Evolutionary conservation across 75 land plant genomes (phyloP).

Genomic region (Chamaecyparis obtusa): DNA sequence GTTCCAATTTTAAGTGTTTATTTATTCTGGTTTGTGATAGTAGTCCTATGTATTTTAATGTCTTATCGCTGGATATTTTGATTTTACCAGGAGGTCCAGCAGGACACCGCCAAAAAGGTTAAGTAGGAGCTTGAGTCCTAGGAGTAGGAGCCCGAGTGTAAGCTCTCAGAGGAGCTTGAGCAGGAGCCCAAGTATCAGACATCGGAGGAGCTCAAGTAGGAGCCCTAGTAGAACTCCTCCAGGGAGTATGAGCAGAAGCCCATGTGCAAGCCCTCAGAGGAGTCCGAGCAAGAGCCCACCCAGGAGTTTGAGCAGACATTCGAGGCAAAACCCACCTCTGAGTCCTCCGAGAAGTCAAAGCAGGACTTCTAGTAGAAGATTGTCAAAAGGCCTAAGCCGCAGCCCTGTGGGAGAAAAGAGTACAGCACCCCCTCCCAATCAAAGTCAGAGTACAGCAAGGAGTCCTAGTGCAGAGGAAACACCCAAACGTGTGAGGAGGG

Average conservation of each 20-base stretch:
- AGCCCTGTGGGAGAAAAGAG: constrained; percentile 49
- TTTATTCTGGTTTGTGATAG: neutral
- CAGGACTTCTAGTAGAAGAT: constrained; percentile 33
- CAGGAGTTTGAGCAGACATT: constrained; percentile 40
- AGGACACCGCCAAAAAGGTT: constrained; percentile 10
- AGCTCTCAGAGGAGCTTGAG: constrained; percentile 28
- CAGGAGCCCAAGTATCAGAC: constrained; percentile 42
- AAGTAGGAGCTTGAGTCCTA: constrained; percentile 47
- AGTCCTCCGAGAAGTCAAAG: constrained; percentile 51
- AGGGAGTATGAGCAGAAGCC: constrained; percentile 54
- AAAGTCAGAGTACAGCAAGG: constrained; percentile 44
- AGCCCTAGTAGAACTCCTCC: constrained; percentile 43
- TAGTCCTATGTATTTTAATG: neutral
- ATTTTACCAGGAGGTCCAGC: constrained; percentile 45
- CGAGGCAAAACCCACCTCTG: neutral
- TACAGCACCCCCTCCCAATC: constrained; percentile 36
- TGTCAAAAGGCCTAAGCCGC: constrained; percentile 33
- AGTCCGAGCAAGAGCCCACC: constrained; percentile 47
- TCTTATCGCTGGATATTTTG: neutral
- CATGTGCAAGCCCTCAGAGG: constrained; percentile 35
- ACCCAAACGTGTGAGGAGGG: constrained; percentile 87
- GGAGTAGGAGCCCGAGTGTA: constrained; percentile 46
- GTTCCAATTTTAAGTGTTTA: constrained; percentile 9
- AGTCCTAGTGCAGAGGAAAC: constrained; percentile 81
- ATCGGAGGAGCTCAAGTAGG: constrained; percentile 21